Conservation (phyloP, 768 basidiomycete species). For the Xanthoconium stramineum region DNA sequence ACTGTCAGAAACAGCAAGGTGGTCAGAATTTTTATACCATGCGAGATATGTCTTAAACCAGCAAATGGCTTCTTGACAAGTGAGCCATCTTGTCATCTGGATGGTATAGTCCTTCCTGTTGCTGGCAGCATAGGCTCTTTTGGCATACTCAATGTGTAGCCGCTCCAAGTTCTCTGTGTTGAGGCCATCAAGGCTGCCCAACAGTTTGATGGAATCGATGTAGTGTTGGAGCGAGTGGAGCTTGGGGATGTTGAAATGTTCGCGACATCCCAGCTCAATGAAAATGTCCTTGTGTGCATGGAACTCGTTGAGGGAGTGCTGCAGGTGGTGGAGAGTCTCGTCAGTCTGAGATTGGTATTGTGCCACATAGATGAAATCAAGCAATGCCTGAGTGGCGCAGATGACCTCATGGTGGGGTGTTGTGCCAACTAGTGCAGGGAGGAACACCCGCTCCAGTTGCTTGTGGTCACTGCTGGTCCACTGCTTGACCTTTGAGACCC, state of each 20-base stretch:
- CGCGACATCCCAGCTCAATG: background rate
- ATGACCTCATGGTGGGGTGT: background rate
- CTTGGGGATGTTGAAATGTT: background rate
- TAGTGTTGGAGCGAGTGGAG: background rate
- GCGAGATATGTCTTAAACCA: background rate
- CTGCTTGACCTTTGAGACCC: background rate
- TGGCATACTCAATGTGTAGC: background rate
- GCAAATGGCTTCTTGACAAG: background rate
- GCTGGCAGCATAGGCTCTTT: background rate
- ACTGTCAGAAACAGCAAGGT: too few species aligned
- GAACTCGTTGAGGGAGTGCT: background rate
- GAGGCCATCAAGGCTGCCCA: background rate
- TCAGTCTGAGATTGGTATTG: background rate
- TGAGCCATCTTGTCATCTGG: conserved; percentile 1
- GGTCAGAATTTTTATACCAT: background rate
- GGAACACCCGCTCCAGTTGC: background rate
- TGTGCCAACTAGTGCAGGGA: background rate
- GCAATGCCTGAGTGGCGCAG: background rate
- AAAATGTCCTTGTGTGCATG: background rate
- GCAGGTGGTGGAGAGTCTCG: background rate
- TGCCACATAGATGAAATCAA: background rate
- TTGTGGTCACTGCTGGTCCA: background rate
- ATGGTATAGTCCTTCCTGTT: background rate
- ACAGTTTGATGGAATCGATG: background rate
- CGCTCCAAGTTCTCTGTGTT: background rate